Conservation (phyloP, 768 basidiomycete species). For the Lactarius sp. region DNA sequence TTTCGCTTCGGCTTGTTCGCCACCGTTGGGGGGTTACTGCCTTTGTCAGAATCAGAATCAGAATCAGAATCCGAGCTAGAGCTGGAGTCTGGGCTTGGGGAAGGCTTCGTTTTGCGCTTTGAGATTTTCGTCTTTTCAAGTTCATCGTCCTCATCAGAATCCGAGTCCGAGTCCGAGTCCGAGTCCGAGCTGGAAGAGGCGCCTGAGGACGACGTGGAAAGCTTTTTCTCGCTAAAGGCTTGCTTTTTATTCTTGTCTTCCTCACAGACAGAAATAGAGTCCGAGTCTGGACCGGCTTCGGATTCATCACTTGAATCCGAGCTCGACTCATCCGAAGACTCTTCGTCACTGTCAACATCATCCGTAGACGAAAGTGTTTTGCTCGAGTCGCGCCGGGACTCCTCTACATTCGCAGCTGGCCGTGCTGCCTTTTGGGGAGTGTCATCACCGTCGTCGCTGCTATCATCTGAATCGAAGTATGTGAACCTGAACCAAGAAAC, state of each 20-base stretch:
- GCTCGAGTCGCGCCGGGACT: constrained; percentile 18
- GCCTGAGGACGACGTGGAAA: constrained; percentile 11
- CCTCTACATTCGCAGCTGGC: not conserved
- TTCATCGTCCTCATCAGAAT: constrained; percentile 2
- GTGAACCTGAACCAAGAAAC: not conserved
- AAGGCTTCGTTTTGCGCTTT: constrained; percentile 16
- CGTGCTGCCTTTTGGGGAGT: not conserved
- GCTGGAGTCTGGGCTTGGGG: constrained; percentile 29
- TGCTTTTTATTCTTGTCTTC: not conserved
- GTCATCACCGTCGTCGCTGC: not conserved
- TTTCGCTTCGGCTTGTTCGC: not conserved
- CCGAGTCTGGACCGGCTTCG: constrained; percentile 1
- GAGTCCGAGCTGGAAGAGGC: constrained; percentile 21
- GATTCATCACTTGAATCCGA: constrained; percentile 22
- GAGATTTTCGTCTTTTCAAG: constrained; percentile 9
- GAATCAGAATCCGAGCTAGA: constrained; percentile 20
- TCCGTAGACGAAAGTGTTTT: constrained; percentile 22
- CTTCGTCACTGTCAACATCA: constrained; percentile 14
- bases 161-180: constrained; percentile 4
- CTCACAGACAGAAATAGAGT: not conserved
- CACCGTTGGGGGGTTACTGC: constrained; percentile 24
- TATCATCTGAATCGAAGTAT: constrained; percentile 3
- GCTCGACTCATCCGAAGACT: constrained; percentile 24
- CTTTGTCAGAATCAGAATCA: constrained; percentile 10
- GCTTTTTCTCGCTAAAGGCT: constrained; percentile 1